phyloP scores from a whole-genome alignment of 2,329 filamentous ascomycete species.

The Colletotrichum tamarilloi region DNA sequence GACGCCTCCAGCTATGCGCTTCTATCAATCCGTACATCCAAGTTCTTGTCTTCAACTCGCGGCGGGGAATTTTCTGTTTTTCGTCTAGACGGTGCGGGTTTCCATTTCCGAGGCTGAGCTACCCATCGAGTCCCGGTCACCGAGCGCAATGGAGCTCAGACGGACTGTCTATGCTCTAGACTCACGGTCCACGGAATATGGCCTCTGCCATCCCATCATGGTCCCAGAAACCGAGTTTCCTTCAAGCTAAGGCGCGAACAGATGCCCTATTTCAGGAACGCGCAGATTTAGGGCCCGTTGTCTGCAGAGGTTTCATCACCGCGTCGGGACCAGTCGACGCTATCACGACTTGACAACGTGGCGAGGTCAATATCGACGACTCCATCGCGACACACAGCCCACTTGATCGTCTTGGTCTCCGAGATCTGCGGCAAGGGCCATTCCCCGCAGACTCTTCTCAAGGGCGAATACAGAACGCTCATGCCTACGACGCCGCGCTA shows the following conservation, averaged over 20 bases:
- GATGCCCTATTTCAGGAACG: slow-evolving; percentile 30
- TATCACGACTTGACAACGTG: slow-evolving; percentile 12
- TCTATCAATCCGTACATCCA: not conserved
- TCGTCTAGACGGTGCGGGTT: not conserved
- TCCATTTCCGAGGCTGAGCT: slow-evolving; percentile 6
- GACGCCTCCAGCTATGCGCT: not conserved
- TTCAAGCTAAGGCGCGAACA: slow-evolving; percentile 8
- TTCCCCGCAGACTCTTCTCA: slow-evolving; percentile 13
- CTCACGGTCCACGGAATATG: slow-evolving; percentile 3
- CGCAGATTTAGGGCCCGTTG: slow-evolving; percentile 8
- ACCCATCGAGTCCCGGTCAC: slow-evolving; percentile 5
- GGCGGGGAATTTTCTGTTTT: not conserved
- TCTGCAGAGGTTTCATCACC: not conserved
- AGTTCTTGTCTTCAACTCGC: not conserved
- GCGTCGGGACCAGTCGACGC: not conserved
- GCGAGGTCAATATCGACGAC: slow-evolving; percentile 17
- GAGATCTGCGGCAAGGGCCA: slow-evolving; percentile 31
- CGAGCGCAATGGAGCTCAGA: not conserved
- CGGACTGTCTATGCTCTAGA: slow-evolving; percentile 8
- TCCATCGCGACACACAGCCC: slow-evolving; percentile 11
- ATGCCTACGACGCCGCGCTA: not conserved
- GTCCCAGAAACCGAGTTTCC: not conserved
- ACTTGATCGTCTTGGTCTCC: slow-evolving; percentile 30
- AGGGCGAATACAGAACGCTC: not conserved
- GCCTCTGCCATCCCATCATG: slow-evolving; percentile 28